Evolutionary conservation across 1,139 yeast species (phyloP), one percentile per base, ranked within the genome.

Genomic region (Meyerozyma sp.): DNA sequence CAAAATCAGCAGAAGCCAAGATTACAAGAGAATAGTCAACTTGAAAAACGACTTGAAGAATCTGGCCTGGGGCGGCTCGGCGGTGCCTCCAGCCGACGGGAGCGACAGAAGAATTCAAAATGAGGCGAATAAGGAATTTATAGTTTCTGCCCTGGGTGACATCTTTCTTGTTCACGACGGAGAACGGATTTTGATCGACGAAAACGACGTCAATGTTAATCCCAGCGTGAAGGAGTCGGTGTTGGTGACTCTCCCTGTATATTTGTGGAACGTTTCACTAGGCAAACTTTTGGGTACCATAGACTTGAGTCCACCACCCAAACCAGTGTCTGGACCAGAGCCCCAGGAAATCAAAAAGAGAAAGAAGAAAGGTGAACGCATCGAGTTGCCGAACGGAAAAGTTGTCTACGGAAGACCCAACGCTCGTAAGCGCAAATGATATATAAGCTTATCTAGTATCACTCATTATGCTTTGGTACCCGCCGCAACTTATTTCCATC

Each of bases 131-230:
- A 81, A 79, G 56, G 69, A 73, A 34, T 83, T 90, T 51, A 53
- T 79, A 38, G 84, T 90, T 3, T 77, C 81, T 48, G 74, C 83
- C 20, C 81, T 79, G 45, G 95, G 95, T n/a, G 63, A 68, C 2
- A 90, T 90, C 10, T 81, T 69, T 59, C 63, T 84, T 36, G 61
- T 81, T 14, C 89, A 84, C 48, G 63, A 64, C n/a, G 75, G 73
- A 35, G 76, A 70, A 69, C 21, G 65, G 57, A n/a, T 53, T 8
- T 51, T 63, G 40, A 51, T 60, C 26, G 70, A 69, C 46, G 76
- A 75, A 34, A 56, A 64, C 46, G 76, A 72, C 26, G 65, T 75
- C 36, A 59, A 63, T 40, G 46, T 55, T 10, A 52, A 58, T 16
- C 71, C 77, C 8, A 70, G 79, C 0, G 67, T 84, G 58, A 69